Conservation (phyloP, 257 asterid species). For the Solanum medicagineum region DNA sequence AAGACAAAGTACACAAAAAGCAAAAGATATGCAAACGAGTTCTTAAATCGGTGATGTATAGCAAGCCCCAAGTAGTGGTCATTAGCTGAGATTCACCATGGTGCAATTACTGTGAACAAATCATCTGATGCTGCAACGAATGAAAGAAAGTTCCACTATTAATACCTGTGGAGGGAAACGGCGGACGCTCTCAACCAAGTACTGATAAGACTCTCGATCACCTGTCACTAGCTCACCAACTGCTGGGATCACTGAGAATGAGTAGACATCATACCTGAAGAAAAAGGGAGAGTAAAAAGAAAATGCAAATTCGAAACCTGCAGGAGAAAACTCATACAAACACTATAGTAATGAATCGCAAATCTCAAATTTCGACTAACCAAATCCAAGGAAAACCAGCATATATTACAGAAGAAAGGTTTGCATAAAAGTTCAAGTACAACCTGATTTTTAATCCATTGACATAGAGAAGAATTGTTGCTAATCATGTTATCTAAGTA, state of each 20-base stretch:
- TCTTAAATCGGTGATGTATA: not conserved
- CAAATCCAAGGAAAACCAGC: not conserved
- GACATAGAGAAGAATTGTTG: not conserved
- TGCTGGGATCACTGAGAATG: slow-evolving; percentile 81
- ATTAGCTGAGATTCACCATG: not conserved
- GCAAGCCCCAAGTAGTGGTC: not conserved
- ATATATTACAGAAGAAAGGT: not conserved
- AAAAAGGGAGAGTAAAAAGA: not conserved
- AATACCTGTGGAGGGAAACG: slow-evolving; percentile 84
- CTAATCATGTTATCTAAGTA: not conserved
- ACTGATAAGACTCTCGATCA: slow-evolving; percentile 80
- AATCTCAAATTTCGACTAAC: not conserved
- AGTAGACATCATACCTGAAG: slow-evolving; percentile 78
- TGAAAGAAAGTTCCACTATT: not conserved
- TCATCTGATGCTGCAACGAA: not conserved
- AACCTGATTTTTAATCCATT: not conserved
- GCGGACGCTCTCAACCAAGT: slow-evolving; percentile 81
- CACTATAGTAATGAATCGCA: not conserved
- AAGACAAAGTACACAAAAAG: not conserved
- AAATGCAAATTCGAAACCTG: not conserved
- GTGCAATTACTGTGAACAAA: not conserved
- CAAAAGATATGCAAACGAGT: not conserved
- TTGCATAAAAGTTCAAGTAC: not conserved
- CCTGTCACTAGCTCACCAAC: slow-evolving; percentile 78
- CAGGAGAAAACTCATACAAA: not conserved